A percentile compares a stretch with the other conserved stretches of the same genome.
Conservation (phyloP, 257 asterid species). For the Catharanthus roseus region DNA sequence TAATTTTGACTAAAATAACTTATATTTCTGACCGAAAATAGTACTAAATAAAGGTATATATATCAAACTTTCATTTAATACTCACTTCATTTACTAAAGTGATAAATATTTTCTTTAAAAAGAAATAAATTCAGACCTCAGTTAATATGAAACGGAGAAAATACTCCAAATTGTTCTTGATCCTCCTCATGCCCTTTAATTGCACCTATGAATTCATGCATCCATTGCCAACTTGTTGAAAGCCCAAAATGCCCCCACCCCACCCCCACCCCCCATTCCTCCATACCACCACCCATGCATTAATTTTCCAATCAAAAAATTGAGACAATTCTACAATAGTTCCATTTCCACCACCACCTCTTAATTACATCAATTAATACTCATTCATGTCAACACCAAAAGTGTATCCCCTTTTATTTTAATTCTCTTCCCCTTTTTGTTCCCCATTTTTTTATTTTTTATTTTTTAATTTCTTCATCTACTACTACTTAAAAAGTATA, state of each 20-base stretch:
- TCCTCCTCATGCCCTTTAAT: constrained; percentile 10
- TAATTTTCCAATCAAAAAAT: neutral
- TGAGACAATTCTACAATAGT: too few species aligned
- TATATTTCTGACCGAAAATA: too few species aligned
- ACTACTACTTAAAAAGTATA: neutral
- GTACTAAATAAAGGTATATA: too few species aligned
- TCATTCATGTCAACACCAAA: too few species aligned
- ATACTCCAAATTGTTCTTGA: neutral
- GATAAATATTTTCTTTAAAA: too few species aligned
- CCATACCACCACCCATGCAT: too few species aligned
- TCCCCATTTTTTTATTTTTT: neutral
- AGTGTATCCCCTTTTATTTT: neutral
- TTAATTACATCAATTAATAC: constrained; percentile 1
- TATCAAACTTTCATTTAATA: too few species aligned
- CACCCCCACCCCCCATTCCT: neutral
- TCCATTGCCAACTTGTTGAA: neutral
- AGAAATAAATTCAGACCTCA: too few species aligned
- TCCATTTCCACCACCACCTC: neutral
- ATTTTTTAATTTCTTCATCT: constrained; percentile 1
- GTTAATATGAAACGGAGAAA: too few species aligned
- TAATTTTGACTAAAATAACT: too few species aligned
- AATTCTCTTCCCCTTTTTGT: neutral
- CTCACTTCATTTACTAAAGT: too few species aligned
- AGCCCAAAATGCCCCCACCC: neutral
- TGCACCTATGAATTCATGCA: constrained; percentile 11